Percentiles rank a stretch among this genome's conserved stretches.
These are phyloP conservation scores for Suillus luteus DNA, from an alignment of 768 basidiomycete genomes.

Conservation along the genomic window DNA sequence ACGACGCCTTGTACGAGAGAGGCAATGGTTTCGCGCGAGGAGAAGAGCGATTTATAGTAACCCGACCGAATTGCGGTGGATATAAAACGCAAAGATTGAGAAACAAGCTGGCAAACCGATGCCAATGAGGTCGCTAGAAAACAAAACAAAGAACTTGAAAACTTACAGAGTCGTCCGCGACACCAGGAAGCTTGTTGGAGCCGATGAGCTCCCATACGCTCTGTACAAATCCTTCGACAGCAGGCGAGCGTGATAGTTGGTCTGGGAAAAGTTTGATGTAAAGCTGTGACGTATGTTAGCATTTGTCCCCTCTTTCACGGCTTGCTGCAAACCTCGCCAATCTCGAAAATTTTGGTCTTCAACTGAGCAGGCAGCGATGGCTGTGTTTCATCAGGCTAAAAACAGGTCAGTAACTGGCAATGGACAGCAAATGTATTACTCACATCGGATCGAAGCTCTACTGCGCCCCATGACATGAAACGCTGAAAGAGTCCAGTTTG, in stretches of 20 bases:
- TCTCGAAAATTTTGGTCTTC: constrained; percentile 88
- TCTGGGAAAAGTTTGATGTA: constrained; percentile 85
- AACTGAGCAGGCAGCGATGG: constrained; percentile 89
- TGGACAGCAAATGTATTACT: constrained; percentile 10
- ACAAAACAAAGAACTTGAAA: neutral
- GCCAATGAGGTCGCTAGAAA: neutral
- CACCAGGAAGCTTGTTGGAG: constrained; percentile 63
- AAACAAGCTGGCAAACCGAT: constrained; percentile 62
- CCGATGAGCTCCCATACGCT: constrained; percentile 88
- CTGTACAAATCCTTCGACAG: constrained; percentile 76
- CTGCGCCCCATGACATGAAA: constrained; percentile 80
- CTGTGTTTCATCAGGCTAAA: constrained; percentile 74
- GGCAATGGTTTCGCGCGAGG: constrained; percentile 76
- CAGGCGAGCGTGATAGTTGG: constrained; percentile 60
- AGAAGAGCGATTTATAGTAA: constrained; percentile 79
- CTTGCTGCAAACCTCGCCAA: constrained; percentile 64
- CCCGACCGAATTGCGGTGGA: constrained; percentile 91
- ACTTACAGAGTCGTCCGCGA: constrained; percentile 73
- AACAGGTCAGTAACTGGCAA: constrained; percentile 14
- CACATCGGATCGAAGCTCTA: constrained; percentile 69
- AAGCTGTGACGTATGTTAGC: constrained; percentile 43
- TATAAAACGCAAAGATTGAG: constrained; percentile 88
- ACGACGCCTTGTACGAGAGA: constrained; percentile 88
- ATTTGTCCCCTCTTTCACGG: constrained; percentile 2
- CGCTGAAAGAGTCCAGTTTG: constrained; percentile 72